These are phyloP conservation scores for Dendrothele bispora DNA, from an alignment of 768 basidiomycete species.

Conservation along the genomic window DNA sequence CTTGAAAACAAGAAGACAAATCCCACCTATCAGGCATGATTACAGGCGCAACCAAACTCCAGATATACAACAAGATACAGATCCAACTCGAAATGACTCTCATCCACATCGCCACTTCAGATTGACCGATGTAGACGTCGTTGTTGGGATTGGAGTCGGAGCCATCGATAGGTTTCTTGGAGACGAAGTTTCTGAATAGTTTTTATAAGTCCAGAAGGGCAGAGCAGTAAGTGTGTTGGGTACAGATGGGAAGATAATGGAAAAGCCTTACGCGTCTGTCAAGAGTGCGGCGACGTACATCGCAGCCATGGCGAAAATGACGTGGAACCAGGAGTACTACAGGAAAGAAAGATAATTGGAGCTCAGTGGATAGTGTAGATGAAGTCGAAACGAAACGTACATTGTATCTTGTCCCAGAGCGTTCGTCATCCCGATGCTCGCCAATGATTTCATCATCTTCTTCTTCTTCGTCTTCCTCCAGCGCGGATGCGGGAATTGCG, in stretches of 20 bases:
- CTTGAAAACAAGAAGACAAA: background rate
- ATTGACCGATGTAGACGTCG: conserved; percentile 91
- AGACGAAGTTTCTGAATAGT: conserved; percentile 82
- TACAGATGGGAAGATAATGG: conserved; percentile 3
- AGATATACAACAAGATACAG: conserved; percentile 81
- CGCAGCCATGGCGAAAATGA: conserved; percentile 92
- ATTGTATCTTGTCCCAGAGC: conserved; percentile 91
- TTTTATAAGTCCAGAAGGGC: background rate
- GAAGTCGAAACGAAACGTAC: conserved; percentile 41
- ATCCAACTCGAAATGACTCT: conserved; percentile 95
- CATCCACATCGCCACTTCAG: conserved; percentile 99
- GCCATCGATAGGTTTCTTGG: conserved; percentile 47
- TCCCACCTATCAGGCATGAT: conserved; percentile 87
- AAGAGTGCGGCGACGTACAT: conserved; percentile 99
- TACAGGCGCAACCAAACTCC: conserved; percentile 88
- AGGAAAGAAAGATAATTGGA: background rate
- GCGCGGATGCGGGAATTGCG: conserved; percentile 90
- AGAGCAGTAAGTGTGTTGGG: conserved; percentile 1
- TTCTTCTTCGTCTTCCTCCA: conserved; percentile 77
- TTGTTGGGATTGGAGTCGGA: conserved; percentile 54
- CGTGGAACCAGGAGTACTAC: conserved; percentile 98
- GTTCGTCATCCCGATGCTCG: conserved; percentile 88
- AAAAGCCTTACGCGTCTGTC: conserved; percentile 84
- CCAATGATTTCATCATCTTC: conserved; percentile 74
- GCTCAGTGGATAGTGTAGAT: conserved; percentile 7